These are phyloP conservation scores for Picochlorum sp. DNA, from an alignment of 139 green algal species.

Conservation along the genomic window DNA sequence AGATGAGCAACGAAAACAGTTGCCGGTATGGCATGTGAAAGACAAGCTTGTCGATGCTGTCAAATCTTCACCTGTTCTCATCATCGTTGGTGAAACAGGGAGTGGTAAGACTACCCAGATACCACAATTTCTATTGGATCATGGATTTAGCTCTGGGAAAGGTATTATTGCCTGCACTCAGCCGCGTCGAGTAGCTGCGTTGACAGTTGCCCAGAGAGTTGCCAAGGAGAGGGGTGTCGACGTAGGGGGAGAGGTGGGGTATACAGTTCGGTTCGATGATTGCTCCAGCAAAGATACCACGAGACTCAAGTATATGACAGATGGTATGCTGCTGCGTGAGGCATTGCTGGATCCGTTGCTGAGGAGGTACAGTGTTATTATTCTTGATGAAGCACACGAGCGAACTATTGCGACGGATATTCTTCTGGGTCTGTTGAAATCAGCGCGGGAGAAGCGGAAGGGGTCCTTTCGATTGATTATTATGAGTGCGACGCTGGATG, in stretches of 20 bases:
- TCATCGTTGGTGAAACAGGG: conserved; percentile 77
- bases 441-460: conserved; percentile 33
- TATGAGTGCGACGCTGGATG: conserved; percentile 95
- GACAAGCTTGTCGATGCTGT: conserved; percentile 52
- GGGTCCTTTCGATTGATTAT: conserved; percentile 62
- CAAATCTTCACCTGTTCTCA: conserved; percentile 24
- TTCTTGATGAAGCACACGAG: conserved; percentile 97
- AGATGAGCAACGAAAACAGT: conserved; percentile 30
- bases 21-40: conserved; percentile 54
- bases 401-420: conserved; percentile 87
- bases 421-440: conserved; percentile 85
- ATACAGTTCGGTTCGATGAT: conserved; percentile 81
- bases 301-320: conserved; percentile 82
- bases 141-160: conserved; percentile 28
- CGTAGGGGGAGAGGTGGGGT: conserved; percentile 54
- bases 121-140: conserved; percentile 65
- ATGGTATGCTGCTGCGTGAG: conserved; percentile 95
- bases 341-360: conserved; percentile 76
- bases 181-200: conserved; percentile 89
- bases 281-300: conserved; percentile 37
- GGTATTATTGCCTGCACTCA: conserved; percentile 86
- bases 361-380: conserved; percentile 64
- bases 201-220: conserved; percentile 95
- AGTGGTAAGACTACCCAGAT: conserved; percentile 86
- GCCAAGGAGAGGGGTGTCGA: conserved; percentile 30